phyloP scores from a whole-genome alignment of 257 asterid species.

The Przewalskia tangutica region DNA sequence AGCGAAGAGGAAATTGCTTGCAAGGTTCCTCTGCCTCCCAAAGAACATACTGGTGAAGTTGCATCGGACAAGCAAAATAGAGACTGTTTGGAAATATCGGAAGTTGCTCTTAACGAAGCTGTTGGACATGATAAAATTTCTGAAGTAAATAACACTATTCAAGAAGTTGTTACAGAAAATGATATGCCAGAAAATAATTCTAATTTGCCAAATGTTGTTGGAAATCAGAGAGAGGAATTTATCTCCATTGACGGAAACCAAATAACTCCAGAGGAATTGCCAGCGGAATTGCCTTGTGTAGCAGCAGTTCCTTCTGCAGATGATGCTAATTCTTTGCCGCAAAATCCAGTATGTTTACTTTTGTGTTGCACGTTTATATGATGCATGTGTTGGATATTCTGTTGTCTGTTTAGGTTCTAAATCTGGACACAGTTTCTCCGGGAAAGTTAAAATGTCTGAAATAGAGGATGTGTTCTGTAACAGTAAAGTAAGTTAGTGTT shows the following conservation, averaged over 20 bases:
- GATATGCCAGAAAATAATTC: background rate
- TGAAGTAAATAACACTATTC: constrained; percentile 12
- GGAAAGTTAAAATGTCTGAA: background rate
- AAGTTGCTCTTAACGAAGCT: constrained; percentile 7
- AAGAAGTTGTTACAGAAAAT: constrained; percentile 11
- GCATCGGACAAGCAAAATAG: constrained; percentile 10
- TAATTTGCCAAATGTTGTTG: constrained; percentile 9
- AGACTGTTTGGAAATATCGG: constrained; percentile 17
- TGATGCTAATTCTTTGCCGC: constrained; percentile 15
- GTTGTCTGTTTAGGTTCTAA: constrained; percentile 2
- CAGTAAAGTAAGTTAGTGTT: background rate
- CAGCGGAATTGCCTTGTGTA: background rate
- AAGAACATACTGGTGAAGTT: constrained; percentile 19
- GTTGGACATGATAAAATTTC: constrained; percentile 6
- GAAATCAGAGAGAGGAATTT: constrained; percentile 12
- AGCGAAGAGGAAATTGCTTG: constrained; percentile 8
- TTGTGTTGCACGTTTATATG: background rate
- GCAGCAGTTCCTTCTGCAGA: constrained; percentile 13
- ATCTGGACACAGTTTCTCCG: constrained; percentile 2
- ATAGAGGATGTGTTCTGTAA: background rate
- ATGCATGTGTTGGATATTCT: background rate
- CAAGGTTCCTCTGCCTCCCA: constrained; percentile 11
- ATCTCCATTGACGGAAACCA: constrained; percentile 11
- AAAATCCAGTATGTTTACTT: constrained; percentile 26
- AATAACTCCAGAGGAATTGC: background rate